phyloP scores from a whole-genome alignment of 1,284 basidiomycete genomes.

The Boletus chippewaensis region DNA sequence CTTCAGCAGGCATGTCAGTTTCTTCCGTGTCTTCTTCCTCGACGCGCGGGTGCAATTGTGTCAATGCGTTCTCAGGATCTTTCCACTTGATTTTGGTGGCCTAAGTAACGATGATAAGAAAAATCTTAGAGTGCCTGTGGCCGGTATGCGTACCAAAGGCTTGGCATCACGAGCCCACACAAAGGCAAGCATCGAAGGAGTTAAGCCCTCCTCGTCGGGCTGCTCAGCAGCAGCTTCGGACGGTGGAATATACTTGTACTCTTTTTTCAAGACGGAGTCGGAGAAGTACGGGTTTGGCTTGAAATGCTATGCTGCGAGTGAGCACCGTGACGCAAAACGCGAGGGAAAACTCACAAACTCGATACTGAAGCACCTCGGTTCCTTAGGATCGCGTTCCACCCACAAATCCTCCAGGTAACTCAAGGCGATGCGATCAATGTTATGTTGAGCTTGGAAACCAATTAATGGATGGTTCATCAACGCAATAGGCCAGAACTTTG shows the following conservation, averaged over 20 bases:
- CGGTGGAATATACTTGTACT: slow-evolving; percentile 63
- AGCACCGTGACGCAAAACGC: slow-evolving; percentile 1
- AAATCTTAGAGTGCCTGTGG: not conserved
- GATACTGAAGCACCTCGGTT: slow-evolving; percentile 67
- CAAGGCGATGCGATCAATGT: slow-evolving; percentile 64
- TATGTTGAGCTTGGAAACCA: slow-evolving; percentile 58
- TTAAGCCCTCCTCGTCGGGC: slow-evolving; percentile 67
- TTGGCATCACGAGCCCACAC: slow-evolving; percentile 69
- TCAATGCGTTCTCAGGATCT: slow-evolving; percentile 66
- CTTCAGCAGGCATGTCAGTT: slow-evolving; percentile 52
- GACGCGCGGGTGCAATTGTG: slow-evolving; percentile 69
- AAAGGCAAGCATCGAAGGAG: slow-evolving; percentile 68
- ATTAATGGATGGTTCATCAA: slow-evolving; percentile 63
- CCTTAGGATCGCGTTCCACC: slow-evolving; percentile 58
- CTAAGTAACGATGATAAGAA: slow-evolving; percentile 31
- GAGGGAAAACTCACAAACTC: slow-evolving; percentile 61
- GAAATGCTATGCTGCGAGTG: slow-evolving; percentile 50
- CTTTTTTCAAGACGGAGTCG: slow-evolving; percentile 69
- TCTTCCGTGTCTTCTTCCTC: slow-evolving; percentile 43
- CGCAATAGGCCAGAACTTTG: slow-evolving; percentile 74
- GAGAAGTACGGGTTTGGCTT: slow-evolving; percentile 78
- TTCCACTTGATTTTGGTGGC: slow-evolving; percentile 75
- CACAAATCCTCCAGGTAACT: slow-evolving; percentile 76
- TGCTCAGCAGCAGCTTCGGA: slow-evolving; percentile 47
- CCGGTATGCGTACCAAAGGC: slow-evolving; percentile 44